phyloP scores from a whole-genome alignment of 2,329 filamentous ascomycete genomes.

The Davidsoniella eucalypti region DNA sequence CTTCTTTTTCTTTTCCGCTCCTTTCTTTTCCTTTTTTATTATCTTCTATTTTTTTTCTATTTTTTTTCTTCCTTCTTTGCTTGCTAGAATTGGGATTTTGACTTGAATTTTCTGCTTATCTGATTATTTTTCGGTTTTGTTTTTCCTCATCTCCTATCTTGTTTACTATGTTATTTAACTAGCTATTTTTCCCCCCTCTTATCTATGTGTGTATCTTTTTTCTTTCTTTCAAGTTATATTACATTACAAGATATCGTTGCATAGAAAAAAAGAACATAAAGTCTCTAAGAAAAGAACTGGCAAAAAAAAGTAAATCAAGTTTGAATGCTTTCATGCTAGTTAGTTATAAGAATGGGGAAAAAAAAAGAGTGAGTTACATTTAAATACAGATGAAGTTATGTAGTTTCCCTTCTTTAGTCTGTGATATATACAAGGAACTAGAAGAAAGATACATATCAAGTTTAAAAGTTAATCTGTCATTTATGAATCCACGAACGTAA shows the following conservation, averaged over 20 bases:
- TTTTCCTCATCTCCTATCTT: conserved; percentile 9
- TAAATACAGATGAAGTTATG: too few species aligned
- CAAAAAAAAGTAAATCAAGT: background rate
- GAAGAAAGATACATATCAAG: too few species aligned
- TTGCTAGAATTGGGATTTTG: conserved; percentile 1
- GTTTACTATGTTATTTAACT: conserved; percentile 13
- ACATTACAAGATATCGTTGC: conserved; percentile 1
- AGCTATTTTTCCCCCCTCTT: conserved; percentile 11
- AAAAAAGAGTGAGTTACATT: too few species aligned
- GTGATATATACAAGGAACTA: too few species aligned
- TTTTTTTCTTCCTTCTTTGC: conserved; percentile 15
- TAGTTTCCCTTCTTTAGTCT: too few species aligned
- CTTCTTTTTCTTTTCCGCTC: conserved; percentile 11
- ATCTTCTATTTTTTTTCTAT: conserved; percentile 15
- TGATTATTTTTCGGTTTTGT: background rate
- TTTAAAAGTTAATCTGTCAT: too few species aligned
- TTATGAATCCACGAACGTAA: too few species aligned
- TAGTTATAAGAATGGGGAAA: too few species aligned
- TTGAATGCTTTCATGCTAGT: too few species aligned
- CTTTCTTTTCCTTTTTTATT: conserved; percentile 13
- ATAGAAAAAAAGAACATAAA: background rate
- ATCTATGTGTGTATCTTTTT: background rate
- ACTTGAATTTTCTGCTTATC: background rate
- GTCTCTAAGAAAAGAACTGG: too few species aligned
- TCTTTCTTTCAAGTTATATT: background rate